Conservation (phyloP, 108 stramenopile species). For the Cafeteria roenbergensis region DNA sequence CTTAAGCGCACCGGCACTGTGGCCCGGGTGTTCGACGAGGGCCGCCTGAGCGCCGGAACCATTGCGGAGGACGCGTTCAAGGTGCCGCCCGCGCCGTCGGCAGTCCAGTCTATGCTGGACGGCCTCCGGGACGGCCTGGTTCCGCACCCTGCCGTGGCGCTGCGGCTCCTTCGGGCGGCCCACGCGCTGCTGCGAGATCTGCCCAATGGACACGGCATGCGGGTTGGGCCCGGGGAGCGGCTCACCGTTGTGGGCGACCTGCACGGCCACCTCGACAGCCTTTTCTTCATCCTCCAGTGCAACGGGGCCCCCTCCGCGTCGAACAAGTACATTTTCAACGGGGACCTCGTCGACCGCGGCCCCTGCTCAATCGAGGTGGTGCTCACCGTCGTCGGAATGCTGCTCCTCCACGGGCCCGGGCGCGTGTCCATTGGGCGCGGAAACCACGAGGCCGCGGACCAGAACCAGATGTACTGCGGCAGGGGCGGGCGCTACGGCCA, state of each 20-base stretch:
- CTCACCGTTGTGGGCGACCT: slow-evolving; percentile 1
- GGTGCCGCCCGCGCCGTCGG: not conserved
- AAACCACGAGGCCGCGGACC: not conserved
- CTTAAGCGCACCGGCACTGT: too few species aligned
- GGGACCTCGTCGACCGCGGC: slow-evolving; percentile 9
- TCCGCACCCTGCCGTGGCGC: too few species aligned
- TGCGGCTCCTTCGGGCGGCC: not conserved
- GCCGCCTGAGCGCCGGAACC: not conserved
- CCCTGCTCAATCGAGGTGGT: not conserved
- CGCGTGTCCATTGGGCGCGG: not conserved
- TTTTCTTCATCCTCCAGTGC: not conserved
- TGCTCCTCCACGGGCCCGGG: not conserved
- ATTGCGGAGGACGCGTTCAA: not conserved
- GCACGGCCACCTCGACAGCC: not conserved
- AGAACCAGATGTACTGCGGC: not conserved
- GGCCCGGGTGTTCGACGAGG: too few species aligned
- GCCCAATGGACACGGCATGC: not conserved
- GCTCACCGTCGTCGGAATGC: not conserved
- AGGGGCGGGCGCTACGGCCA: not conserved
- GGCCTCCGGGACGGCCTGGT: too few species aligned
- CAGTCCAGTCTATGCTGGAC: too few species aligned
- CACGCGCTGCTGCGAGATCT: not conserved
- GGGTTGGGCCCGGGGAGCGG: not conserved
- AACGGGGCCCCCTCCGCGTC: not conserved
- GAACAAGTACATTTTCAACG: slow-evolving; percentile 12